Base-by-base conservation (phyloP, 352 stramenopile species). In the Globisporangium heterothallicum region DNA sequence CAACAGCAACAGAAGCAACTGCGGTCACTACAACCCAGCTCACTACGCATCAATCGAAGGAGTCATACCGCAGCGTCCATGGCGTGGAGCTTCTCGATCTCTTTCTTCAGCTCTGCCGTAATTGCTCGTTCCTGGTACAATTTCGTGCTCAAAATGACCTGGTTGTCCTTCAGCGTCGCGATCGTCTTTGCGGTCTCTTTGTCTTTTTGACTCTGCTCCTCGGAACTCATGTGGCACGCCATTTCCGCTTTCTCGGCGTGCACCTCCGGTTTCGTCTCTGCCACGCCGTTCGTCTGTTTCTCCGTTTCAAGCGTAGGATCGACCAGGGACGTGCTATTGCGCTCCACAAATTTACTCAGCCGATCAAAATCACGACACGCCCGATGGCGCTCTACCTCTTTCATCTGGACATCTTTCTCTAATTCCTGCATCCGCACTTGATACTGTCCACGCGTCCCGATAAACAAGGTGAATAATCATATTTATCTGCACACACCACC, bases 291-390 rank as follows among this genome's bases (percentile, higher is more conserved):
- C 12, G 49, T 59, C 59, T 56, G 49, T 38, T 59, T 24, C 55
- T 70, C 60, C 18, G n/a, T 51, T 41, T 72, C 64, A 1, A 51
- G 42, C 26, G 27, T 32, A 8, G 32, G 61, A 36, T 53, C 29
- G n/a, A 55, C 40, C 46, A 42, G 30, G 42, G 13, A 62, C 36
- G 45, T 29, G 25, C 19, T 41, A 16, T 53, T 42, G 30, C 67
- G 56, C 45, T 88, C 72, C n/a, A 91, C 53, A 27, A 66, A 78
- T 42, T 71, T 56, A 40, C 72, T 78, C 25, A 91, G 36, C 16
- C 84, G 79, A 54, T 94, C 84, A 25, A 82, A 85, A 16, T 87
- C 76, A 42, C 84, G 67, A 58, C 81, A 92, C 14, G 76, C 84
- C 21, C 65, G 73, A 71, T 94, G 84, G 0, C 84, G 71, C 49